These are phyloP conservation scores for Xylariaceae sp. DNA, from an alignment of 2,329 filamentous ascomycete genomes.

Conservation along the genomic window DNA sequence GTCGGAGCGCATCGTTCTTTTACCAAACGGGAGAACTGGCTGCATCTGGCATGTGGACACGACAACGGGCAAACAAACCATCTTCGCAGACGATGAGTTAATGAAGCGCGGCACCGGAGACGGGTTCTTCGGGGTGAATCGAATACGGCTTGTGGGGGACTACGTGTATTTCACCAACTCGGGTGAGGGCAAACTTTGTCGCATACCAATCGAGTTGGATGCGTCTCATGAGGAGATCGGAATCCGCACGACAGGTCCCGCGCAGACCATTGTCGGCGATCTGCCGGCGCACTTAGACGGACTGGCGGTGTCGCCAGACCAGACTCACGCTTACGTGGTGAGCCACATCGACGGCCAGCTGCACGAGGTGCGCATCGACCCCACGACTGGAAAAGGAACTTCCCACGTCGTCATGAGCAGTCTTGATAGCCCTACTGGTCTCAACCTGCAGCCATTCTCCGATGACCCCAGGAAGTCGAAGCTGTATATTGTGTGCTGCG, in stretches of 20 bases:
- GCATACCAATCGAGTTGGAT: constrained; percentile 35
- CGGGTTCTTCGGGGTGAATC: constrained; percentile 39
- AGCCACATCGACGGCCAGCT: constrained; percentile 37
- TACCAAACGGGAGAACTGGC: constrained; percentile 34
- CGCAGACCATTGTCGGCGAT: constrained; percentile 33
- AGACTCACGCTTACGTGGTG: constrained; percentile 35
- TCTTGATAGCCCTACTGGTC: constrained; percentile 39
- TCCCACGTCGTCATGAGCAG: constrained; percentile 31
- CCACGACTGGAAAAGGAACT: constrained; percentile 26
- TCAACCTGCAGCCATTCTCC: constrained; percentile 30
- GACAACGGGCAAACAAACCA: constrained; percentile 28
- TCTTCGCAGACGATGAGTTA: constrained; percentile 34
- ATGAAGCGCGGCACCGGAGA: constrained; percentile 33
- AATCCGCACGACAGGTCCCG: constrained; percentile 32
- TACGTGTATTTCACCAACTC: constrained; percentile 41
- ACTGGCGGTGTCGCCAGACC: constrained; percentile 33
- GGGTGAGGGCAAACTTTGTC: constrained; percentile 35
- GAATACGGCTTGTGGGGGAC: constrained; percentile 33
- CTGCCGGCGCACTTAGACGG: constrained; percentile 39
- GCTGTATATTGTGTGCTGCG: constrained; percentile 40
- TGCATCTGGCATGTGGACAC: constrained; percentile 40
- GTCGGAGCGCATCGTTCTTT: constrained; percentile 35
- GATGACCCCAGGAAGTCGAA: constrained; percentile 29
- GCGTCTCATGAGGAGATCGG: constrained; percentile 26
- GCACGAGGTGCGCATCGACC: constrained; percentile 35